Percentiles rank a stretch among this genome's conserved stretches.
These are phyloP conservation scores for Batrachochytrium dendrobatidis DNA, from an alignment of 371 early-diverging fungal genomes.

Conservation along the genomic window DNA sequence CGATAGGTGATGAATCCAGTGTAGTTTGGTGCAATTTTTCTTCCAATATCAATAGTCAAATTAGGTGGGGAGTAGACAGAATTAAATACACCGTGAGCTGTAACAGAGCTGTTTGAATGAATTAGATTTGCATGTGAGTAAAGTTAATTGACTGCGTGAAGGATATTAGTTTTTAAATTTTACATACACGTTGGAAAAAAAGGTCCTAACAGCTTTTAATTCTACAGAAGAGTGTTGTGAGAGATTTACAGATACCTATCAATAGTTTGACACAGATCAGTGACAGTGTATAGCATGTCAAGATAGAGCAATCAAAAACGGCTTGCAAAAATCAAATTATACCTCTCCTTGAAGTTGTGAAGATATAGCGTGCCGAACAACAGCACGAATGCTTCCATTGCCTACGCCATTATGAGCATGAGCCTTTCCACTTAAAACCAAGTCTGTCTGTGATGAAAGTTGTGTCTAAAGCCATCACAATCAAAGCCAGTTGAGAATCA, in stretches of 20 bases:
- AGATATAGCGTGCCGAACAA: slow-evolving; percentile 64
- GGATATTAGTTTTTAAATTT: background rate
- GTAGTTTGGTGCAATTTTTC: slow-evolving; percentile 43
- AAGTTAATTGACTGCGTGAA: background rate
- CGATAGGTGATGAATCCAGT: slow-evolving; percentile 73
- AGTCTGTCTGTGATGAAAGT: slow-evolving; percentile 57
- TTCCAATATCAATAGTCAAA: slow-evolving; percentile 55
- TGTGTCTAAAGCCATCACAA: slow-evolving; percentile 50
- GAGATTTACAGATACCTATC: slow-evolving; percentile 27
- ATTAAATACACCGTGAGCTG: slow-evolving; percentile 44
- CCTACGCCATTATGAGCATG: slow-evolving; percentile 68
- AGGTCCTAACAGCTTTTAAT: slow-evolving; percentile 62
- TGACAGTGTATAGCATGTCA: no score
- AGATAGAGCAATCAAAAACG: background rate
- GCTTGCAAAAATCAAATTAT: background rate
- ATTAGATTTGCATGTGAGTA: background rate
- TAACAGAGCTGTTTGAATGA: slow-evolving; percentile 49
- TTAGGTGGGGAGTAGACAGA: slow-evolving; percentile 58
- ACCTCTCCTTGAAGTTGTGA: slow-evolving; percentile 64
- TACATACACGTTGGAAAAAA: slow-evolving; percentile 54
- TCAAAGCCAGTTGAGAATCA: background rate
- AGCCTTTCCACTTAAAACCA: slow-evolving; percentile 60
- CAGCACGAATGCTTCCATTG: slow-evolving; percentile 64
- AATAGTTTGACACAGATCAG: background rate
- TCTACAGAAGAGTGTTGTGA: slow-evolving; percentile 50